Evolutionary conservation across 176 grass and related monocot genomes (phyloP), one percentile per base, ranked within the genome.

Genomic region (Stipa capillata): DNA sequence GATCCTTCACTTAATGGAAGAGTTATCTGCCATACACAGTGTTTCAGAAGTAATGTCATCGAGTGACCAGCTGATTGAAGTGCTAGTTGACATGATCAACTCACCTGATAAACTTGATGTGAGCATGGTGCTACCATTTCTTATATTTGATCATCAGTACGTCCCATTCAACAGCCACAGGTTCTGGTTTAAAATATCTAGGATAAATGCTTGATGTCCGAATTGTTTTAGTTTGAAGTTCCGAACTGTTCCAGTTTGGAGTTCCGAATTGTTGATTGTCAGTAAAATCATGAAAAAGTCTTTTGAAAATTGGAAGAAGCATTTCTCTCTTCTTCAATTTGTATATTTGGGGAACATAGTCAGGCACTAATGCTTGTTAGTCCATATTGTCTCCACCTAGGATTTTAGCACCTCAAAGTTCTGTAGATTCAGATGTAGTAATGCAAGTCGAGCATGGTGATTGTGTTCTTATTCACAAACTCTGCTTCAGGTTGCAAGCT

Each of bases 101-200:
- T 86, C 81, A 77, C 85, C 85, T 50, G 92, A 98, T 89, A 98
- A 98, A 85, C 77, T 85, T 93, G 95, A 98, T 92, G 95, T 98
- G 42, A 70, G 77, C 21, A 66, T 83, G 62, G 8, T 51, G 8
- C 66, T 74, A 44, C 61, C 73, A 82, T 65, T 83, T 69, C 47
- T 53, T 78, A 78, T 24, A 54, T 41, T 66, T 73, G n/a, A 79
- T 61, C 33, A 49, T 80, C 72, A 66, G 32, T 11, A 56, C 4
- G 11, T 18, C 44, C 8, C 40, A 36, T 76, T 72, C 21, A 63
- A 33, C 34, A 21, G 23, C 3, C 28, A 15, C 4, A 49, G 23
- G 50, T 10, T 76, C 13, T 52, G 18, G 23, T 82, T 76, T 72
- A 28, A 55, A 63, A 63, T 47, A 64, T 63, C 43, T 49, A 24